Evolutionary conservation across 164 flowering plant species (phyloP), one percentile per base, ranked within the genome.

Genomic region (Dillenia suffruticosa): DNA sequence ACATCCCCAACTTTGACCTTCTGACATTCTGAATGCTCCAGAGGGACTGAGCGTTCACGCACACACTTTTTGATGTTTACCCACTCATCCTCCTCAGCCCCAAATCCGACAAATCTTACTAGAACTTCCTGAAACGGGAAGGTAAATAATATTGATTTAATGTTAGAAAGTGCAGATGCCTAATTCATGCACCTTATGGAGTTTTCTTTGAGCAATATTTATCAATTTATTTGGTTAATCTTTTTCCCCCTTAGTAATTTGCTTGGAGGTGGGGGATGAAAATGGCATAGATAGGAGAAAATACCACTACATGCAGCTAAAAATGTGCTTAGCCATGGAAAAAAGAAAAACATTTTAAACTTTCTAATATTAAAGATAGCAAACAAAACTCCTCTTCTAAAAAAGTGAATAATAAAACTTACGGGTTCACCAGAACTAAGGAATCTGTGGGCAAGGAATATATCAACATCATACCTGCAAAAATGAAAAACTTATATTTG

Each of bases 41-140:
- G 58, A 44, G 96, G 89, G 56, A 92, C 57, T 9, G 98, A 92
- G n/a, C 94, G 88, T 66, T 82, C 83, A 10, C 98, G 85, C 40
- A 92, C 78, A 24, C 64, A 77, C 26, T 53, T 74, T 66, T 66
- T 77, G n/a, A 84, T 74, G 67, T 74, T 90, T 32, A 92, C 92
- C 98, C 98, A 92, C 76, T 92, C 98, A 68, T 90, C 98, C n/a
- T 93, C 85, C 63, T 76, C 83, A 1, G 84, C 72, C 12, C 83
- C 78, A 74, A 80, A 93, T 12, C 96, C 97, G 64, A 77, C 65
- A 77, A 78, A 93, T 70, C 97, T 76, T n/a, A 93, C 90, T 63
- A 78, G 90, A 24, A 75, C 98, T 84, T 90, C 97, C 96, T 92
- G 77, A 22, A 75, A 56, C 22, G 22, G 22, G 22, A 19, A 19